phyloP scores from a whole-genome alignment of 164 flowering plant genomes.

The Berberis thunbergii region DNA sequence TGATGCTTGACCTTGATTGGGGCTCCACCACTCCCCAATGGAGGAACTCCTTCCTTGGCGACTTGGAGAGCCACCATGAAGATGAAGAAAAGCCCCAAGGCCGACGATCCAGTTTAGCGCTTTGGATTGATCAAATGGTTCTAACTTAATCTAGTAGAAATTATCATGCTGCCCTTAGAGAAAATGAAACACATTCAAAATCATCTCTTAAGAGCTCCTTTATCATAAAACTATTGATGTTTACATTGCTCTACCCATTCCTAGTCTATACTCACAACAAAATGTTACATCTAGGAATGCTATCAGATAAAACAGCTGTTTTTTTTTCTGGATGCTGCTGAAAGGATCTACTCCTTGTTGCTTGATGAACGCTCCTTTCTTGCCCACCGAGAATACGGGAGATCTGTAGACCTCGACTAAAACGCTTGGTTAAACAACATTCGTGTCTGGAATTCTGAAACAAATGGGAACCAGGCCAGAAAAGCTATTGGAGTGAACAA shows the following conservation, averaged over 20 bases:
- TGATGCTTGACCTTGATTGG: no score
- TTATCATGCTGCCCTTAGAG: no score
- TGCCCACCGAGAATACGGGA: conserved; percentile 97
- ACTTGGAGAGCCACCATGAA: no score
- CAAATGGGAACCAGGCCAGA: conserved; percentile 96
- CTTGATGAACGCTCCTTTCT: conserved; percentile 68
- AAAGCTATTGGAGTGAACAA: conserved; percentile 92
- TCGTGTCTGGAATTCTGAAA: conserved; percentile 90
- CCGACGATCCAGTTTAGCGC: no score
- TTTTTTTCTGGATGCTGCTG: not conserved
- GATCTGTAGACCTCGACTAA: conserved; percentile 96
- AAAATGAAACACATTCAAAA: no score
- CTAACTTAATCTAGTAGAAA: no score
- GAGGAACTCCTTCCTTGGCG: no score
- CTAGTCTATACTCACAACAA: conserved; percentile 6
- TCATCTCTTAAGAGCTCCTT: no score
- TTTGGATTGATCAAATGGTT: no score
- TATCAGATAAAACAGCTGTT: not conserved
- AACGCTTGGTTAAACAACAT: conserved; percentile 98
- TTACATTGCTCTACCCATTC: not conserved
- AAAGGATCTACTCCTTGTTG: conserved; percentile 47
- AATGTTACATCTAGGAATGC: conserved; percentile 2
- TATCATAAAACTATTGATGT: no score
- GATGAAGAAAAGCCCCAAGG: no score
- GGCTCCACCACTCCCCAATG: no score